Conservation (phyloP, 2,329 filamentous ascomycete species). For the Pseudogymnoascus sp. region DNA sequence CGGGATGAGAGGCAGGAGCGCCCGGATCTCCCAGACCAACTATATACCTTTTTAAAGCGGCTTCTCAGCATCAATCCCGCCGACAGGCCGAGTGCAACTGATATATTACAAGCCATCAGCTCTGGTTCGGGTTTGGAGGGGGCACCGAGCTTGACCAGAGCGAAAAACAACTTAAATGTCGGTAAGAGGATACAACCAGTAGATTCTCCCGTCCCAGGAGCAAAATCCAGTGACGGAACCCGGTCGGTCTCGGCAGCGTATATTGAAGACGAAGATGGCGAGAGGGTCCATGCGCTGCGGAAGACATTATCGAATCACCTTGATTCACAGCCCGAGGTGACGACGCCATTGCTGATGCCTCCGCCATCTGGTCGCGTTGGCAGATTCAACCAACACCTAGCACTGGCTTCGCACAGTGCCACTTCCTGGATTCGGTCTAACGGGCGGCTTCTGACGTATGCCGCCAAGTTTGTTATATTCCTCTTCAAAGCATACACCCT, state of each 20-base stretch:
- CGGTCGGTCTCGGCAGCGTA: conserved; percentile 22
- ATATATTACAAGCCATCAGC: conserved; percentile 52
- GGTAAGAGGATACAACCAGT: conserved; percentile 25
- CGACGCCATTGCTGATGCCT: conserved; percentile 32
- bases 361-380: conserved; percentile 29
- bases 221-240: conserved; percentile 21
- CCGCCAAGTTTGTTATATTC: conserved; percentile 54
- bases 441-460: conserved; percentile 27
- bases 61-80: conserved; percentile 69
- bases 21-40: conserved; percentile 72
- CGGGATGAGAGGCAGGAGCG: conserved; percentile 66
- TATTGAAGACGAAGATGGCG: conserved; percentile 21
- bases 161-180: background rate
- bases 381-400: conserved; percentile 22
- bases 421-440: conserved; percentile 26
- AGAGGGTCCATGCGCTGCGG: background rate
- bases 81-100: conserved; percentile 73
- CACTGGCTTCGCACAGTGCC: conserved; percentile 29
- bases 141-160: background rate
- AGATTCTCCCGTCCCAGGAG: conserved; percentile 23
- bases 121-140: conserved; percentile 11
- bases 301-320: conserved; percentile 1
- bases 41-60: conserved; percentile 77
- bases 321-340: background rate
- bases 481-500: conserved; percentile 59